Evolutionary conservation across 2,329 filamentous ascomycete species (phyloP).

Genomic region (Hirsutella minnesotensis): DNA sequence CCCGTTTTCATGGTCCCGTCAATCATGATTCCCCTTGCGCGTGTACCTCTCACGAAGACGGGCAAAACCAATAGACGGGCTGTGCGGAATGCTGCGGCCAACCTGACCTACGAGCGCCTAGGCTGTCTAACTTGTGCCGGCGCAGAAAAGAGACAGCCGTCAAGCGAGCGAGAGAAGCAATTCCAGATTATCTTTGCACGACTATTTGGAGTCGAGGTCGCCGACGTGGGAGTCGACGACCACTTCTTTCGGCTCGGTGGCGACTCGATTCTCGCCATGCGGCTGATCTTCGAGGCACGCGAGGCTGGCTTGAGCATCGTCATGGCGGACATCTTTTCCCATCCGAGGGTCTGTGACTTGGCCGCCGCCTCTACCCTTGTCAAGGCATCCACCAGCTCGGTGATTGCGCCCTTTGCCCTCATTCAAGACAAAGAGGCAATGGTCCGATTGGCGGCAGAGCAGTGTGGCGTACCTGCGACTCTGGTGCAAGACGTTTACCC

Average conservation of each 20-base stretch:
- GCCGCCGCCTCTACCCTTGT: background rate
- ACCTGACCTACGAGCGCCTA: too few relatives aligned
- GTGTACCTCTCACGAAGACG: too few relatives aligned
- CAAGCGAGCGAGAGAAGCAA: too few relatives aligned
- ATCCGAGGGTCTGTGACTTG: too few relatives aligned
- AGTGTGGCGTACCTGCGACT: background rate
- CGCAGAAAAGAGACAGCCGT: too few relatives aligned
- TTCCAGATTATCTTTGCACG: background rate
- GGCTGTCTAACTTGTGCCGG: too few relatives aligned
- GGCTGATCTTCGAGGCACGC: background rate
- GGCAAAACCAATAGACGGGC: too few relatives aligned
- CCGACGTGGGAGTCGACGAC: too few relatives aligned
- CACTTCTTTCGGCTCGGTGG: background rate
- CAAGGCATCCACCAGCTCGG: background rate
- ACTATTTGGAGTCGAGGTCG: background rate
- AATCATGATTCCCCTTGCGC: too few relatives aligned
- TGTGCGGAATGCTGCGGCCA: too few relatives aligned
- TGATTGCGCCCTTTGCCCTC: background rate
- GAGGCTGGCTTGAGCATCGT: background rate
- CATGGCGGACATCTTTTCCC: background rate
- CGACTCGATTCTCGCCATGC: background rate
- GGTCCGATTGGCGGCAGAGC: background rate
- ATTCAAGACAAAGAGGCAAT: background rate
- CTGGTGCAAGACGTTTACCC: background rate
- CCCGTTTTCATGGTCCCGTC: too few relatives aligned